Evolutionary conservation across 2,329 filamentous ascomycete genomes (phyloP), one percentile per base, ranked within the genome.

Genomic region (Neofusicoccum umdonicola): DNA sequence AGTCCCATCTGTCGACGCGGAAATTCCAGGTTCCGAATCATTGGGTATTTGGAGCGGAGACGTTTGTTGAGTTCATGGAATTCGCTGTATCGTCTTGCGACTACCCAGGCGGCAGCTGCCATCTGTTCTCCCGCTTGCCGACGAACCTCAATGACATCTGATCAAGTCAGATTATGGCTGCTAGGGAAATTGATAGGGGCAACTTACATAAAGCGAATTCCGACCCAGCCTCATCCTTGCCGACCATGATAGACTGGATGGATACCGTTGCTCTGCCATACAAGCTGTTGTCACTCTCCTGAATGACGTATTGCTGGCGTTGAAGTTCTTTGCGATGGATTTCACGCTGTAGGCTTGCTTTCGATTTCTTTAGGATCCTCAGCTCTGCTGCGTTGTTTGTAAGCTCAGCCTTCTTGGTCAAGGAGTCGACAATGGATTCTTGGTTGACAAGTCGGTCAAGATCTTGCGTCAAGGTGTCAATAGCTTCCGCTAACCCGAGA

Each of bases 381-480:
- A 99, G 77, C 76, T 99, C 95, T 1, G 94, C 92, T 13, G 90
- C 93, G 73, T 99, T 99, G 75, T 99, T 99, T 1, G 95, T 99
- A 61, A 99, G 81, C 75, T 99, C 95, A 0, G 96, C 95, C 78
- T 99, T 99, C 65, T 91, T 88, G 2, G 92, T 95, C 65, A 99
- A 80, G 1, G 94, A 96, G 71, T 97, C 92, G 17, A 99, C 88
- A 17, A 99, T 91, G 1, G 90, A 90, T 70, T 97, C 92, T 77
- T 99, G 95, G 3, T 93, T 88, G 9, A 86, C 85, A 17, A 99
- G 83, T 68, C 93, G 91, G 71, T 97, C 93, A 67, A 99, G 97
- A 68, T 98, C 93, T 57, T 89, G 88, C 0, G 90, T 92, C n/a
- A 99, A 83, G 1, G 86, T 88, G 48, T 91, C 89, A 68, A 99